Conservation (phyloP, 306 rosid genomes). For the Potentilla sterilis region DNA sequence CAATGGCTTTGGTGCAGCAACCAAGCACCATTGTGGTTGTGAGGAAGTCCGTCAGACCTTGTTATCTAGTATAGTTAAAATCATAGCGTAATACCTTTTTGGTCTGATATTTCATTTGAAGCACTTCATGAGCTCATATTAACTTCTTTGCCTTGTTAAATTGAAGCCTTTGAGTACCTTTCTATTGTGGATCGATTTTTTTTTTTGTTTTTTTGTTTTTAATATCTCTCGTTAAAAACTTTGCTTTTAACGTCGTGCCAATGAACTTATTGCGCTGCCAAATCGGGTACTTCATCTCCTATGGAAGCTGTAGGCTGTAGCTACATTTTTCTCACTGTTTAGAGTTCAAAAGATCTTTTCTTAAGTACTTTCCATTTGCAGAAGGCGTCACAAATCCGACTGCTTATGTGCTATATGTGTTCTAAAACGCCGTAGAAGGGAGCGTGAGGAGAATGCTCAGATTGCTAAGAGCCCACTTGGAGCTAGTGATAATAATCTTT, state of each 20-base stretch:
- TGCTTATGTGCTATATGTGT: constrained; percentile 97
- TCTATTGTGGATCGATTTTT: too few relatives aligned
- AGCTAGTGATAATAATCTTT: constrained; percentile 43
- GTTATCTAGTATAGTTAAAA: too few relatives aligned
- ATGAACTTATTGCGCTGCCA: not conserved
- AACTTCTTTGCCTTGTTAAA: too few relatives aligned
- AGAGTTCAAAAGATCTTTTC: not conserved
- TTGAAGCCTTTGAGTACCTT: too few relatives aligned
- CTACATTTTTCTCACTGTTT: not conserved
- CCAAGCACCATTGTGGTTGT: too few relatives aligned
- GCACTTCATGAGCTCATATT: too few relatives aligned
- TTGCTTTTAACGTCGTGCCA: not conserved
- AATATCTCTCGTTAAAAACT: not conserved
- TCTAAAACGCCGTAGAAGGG: constrained; percentile 86
- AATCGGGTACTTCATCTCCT: not conserved
- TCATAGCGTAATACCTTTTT: too few relatives aligned
- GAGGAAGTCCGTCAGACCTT: too few relatives aligned
- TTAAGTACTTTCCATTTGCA: constrained; percentile 39
- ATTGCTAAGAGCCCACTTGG: constrained; percentile 52
- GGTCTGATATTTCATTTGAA: too few relatives aligned
- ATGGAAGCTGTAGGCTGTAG: not conserved
- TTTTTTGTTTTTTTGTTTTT: too few relatives aligned
- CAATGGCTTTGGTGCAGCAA: too few relatives aligned
- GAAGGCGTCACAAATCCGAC: constrained; percentile 91
- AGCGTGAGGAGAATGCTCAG: constrained; percentile 83